Percentiles rank a stretch among this genome's conserved stretches.
These are phyloP conservation scores for Calonectria pseudoreteaudii DNA, from an alignment of 2,329 filamentous ascomycete species.

Conservation along the genomic window DNA sequence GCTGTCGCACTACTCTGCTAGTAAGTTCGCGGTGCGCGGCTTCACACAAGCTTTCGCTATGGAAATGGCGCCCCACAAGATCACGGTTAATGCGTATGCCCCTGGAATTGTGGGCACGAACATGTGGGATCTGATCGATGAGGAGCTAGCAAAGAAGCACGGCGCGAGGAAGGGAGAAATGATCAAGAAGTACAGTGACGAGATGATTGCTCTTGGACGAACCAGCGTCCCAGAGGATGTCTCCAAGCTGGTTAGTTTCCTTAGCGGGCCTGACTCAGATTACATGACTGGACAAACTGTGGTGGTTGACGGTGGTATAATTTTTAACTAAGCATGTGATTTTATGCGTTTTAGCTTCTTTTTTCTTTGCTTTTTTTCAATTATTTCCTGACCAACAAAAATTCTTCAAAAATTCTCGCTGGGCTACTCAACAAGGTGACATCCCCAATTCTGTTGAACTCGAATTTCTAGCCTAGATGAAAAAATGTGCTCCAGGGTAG, in stretches of 20 bases:
- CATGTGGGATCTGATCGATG: conserved; percentile 78
- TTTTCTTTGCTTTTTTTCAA: too few species aligned
- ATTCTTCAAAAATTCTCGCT: neutral
- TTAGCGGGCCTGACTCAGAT: conserved; percentile 69
- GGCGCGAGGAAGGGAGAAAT: conserved; percentile 64
- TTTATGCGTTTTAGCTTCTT: neutral
- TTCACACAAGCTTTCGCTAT: conserved; percentile 75
- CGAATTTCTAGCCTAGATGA: neutral
- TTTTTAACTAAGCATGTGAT: conserved; percentile 48
- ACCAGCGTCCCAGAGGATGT: conserved; percentile 73
- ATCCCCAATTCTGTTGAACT: neutral
- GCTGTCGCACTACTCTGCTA: conserved; percentile 72
- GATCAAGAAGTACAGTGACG: conserved; percentile 64
- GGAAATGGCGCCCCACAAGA: conserved; percentile 72
- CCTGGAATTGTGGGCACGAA: conserved; percentile 75
- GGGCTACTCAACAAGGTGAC: neutral
- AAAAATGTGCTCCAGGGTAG: neutral
- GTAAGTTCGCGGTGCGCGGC: conserved; percentile 76
- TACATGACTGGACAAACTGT: conserved; percentile 76
- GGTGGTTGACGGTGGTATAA: conserved; percentile 71
- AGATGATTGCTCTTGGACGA: conserved; percentile 68
- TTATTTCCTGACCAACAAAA: too few species aligned
- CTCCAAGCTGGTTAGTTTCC: conserved; percentile 70
- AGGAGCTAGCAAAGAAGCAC: conserved; percentile 57
- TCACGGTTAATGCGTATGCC: conserved; percentile 75